Percentiles rank a stretch among this genome's conserved stretches.
Evolutionary conservation across 2,329 filamentous ascomycete genomes (phyloP).

Genomic region (Ophiocordyceps robertsii): DNA sequence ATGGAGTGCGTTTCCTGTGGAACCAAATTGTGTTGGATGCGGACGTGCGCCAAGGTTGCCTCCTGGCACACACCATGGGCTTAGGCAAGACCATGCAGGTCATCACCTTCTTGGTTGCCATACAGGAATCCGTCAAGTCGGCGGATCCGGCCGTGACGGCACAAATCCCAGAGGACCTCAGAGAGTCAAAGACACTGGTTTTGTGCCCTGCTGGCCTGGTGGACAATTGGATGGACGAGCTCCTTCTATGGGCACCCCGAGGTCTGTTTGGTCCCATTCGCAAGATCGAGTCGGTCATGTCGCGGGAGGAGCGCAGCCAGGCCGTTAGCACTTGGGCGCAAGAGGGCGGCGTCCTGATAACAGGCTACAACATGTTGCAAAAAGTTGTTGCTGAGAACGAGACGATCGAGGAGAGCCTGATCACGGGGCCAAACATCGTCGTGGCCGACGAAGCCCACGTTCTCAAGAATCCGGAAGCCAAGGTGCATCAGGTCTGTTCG

Average conservation of each 20-base stretch:
- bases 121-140: slow-evolving; percentile 53
- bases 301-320: slow-evolving; percentile 22
- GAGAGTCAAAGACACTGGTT: slow-evolving; percentile 51
- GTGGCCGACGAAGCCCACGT: slow-evolving; percentile 76
- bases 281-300: slow-evolving; percentile 34
- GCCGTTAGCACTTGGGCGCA: slow-evolving; percentile 45
- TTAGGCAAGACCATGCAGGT: slow-evolving; percentile 88
- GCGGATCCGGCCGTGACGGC: slow-evolving; percentile 36
- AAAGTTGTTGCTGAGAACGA: slow-evolving; percentile 18
- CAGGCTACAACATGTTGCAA: slow-evolving; percentile 62
- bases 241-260: slow-evolving; percentile 53
- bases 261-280: slow-evolving; percentile 40
- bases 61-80: slow-evolving; percentile 84
- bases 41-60: slow-evolving; percentile 53
- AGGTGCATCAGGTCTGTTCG: slow-evolving; percentile 38
- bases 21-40: slow-evolving; percentile 57
- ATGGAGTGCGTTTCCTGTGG: slow-evolving; percentile 81
- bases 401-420: slow-evolving; percentile 30
- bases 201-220: slow-evolving; percentile 64
- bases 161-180: slow-evolving; percentile 57
- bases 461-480: slow-evolving; percentile 52
- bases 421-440: slow-evolving; percentile 54
- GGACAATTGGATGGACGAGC: slow-evolving; percentile 73
- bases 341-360: slow-evolving; percentile 58
- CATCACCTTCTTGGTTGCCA: slow-evolving; percentile 66